These are phyloP conservation scores for Tarenaya hassleriana DNA, from an alignment of 345 rosid species.

Conservation along the genomic window DNA sequence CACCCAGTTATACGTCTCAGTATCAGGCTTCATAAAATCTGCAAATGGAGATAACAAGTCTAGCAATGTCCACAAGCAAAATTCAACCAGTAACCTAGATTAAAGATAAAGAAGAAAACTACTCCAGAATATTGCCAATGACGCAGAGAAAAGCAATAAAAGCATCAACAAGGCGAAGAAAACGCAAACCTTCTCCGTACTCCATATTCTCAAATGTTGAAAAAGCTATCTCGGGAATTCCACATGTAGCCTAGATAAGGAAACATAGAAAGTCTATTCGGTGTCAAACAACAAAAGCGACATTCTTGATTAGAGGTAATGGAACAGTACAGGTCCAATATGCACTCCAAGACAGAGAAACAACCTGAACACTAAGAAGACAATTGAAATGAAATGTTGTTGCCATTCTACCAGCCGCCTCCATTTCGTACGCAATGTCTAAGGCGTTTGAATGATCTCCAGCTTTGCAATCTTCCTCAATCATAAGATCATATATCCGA, in stretches of 20 bases:
- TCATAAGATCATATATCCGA: conserved; percentile 75
- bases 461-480: conserved; percentile 80
- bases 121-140: background rate
- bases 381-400: conserved; percentile 94
- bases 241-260: conserved; percentile 70
- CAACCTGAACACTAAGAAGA: conserved; percentile 94
- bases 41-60: conserved; percentile 26
- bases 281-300: conserved; percentile 10
- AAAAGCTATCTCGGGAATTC: conserved; percentile 89
- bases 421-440: conserved; percentile 91
- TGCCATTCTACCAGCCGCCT: conserved; percentile 89
- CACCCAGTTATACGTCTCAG: conserved; percentile 95
- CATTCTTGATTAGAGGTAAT: conserved; percentile 11
- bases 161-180: conserved; percentile 6
- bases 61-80: conserved; percentile 6
- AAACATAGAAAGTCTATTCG: conserved; percentile 25
- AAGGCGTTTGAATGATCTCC: conserved; percentile 97
- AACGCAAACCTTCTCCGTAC: conserved; percentile 82
- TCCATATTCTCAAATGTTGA: conserved; percentile 96
- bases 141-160: conserved; percentile 14
- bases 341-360: conserved; percentile 5
- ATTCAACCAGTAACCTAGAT: conserved; percentile 15
- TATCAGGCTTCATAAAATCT: conserved; percentile 90
- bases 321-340: conserved; percentile 5
- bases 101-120: background rate